A percentile compares a stretch with the other conserved stretches of the same genome.
Evolutionary conservation across 139 green algal species (phyloP).

Genomic region (Pseudopediastrum boryanum): DNA sequence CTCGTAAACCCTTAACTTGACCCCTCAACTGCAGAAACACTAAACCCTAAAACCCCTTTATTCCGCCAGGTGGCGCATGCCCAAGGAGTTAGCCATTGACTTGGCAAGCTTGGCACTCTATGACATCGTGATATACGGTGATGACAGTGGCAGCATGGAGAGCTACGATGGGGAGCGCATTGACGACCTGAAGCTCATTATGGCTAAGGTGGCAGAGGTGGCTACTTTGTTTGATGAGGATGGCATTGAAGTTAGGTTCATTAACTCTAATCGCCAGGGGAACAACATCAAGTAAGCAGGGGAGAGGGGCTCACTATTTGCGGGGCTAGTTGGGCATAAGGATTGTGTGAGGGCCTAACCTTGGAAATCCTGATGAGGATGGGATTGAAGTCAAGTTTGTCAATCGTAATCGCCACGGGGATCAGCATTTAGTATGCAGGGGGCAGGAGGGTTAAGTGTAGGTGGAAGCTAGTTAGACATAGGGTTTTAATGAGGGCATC

Average conservation of each 20-base stretch:
- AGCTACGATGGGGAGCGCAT: conserved; percentile 32
- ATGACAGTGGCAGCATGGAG: conserved; percentile 34
- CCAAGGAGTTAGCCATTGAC: conserved; percentile 32
- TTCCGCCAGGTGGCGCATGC: conserved; percentile 33
- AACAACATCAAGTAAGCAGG: conserved; percentile 27
- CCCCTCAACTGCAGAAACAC: not conserved
- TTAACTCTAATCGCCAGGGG: conserved; percentile 31
- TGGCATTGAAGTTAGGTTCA: conserved; percentile 38
- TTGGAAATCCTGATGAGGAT: too few relatives aligned
- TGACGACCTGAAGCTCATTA: conserved; percentile 34
- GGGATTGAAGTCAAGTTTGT: too few relatives aligned
- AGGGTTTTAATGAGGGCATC: too few relatives aligned
- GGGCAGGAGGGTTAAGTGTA: too few relatives aligned
- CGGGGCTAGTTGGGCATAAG: too few relatives aligned
- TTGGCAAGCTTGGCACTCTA: conserved; percentile 32
- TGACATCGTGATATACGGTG: conserved; percentile 36
- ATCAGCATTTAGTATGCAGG: too few relatives aligned
- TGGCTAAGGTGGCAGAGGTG: conserved; percentile 31
- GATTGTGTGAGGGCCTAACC: too few relatives aligned
- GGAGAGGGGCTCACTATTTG: too few relatives aligned
- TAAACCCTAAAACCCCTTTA: not conserved
- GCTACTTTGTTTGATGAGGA: conserved; percentile 40
- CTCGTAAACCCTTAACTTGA: not conserved
- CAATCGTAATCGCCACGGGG: too few relatives aligned
- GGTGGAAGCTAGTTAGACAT: too few relatives aligned